Percentiles rank a stretch among this genome's conserved stretches.
Conservation (phyloP, 2,329 filamentous ascomycete genomes). For the Rhexocercosporidium sp. region DNA sequence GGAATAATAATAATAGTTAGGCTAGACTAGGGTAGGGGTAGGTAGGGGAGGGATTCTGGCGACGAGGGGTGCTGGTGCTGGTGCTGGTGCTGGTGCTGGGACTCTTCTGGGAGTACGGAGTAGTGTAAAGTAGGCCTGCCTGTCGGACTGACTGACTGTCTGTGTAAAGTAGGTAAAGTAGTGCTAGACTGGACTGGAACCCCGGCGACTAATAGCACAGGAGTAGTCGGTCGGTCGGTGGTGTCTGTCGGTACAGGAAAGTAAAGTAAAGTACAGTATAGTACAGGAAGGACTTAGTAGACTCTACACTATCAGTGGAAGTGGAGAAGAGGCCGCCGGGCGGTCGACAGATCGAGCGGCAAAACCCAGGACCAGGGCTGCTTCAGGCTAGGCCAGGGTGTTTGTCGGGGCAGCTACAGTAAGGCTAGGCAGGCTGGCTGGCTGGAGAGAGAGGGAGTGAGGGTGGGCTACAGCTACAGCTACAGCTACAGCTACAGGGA, state of each 20-base stretch:
- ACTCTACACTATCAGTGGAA: too few species aligned
- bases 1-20: too few species aligned
- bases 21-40: neutral
- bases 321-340: neutral
- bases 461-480: neutral
- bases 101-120: neutral
- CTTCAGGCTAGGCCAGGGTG: neutral
- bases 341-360: conserved; percentile 5
- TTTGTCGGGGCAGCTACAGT: conserved; percentile 9
- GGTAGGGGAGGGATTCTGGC: neutral
- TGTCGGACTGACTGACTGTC: too few species aligned
- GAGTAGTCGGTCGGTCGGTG: too few species aligned
- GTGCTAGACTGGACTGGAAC: too few species aligned
- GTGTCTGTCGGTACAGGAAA: too few species aligned
- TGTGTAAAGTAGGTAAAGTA: too few species aligned
- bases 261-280: too few species aligned
- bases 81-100: neutral
- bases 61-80: neutral
- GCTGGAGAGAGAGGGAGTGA: neutral
- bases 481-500: neutral
- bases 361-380: neutral
- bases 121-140: too few species aligned
- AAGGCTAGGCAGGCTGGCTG: neutral
- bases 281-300: too few species aligned
- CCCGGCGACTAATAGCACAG: too few species aligned